Evolutionary conservation across 345 rosid genomes (phyloP), one percentile per base, ranked within the genome.

Genomic region (Moringa oleifera): DNA sequence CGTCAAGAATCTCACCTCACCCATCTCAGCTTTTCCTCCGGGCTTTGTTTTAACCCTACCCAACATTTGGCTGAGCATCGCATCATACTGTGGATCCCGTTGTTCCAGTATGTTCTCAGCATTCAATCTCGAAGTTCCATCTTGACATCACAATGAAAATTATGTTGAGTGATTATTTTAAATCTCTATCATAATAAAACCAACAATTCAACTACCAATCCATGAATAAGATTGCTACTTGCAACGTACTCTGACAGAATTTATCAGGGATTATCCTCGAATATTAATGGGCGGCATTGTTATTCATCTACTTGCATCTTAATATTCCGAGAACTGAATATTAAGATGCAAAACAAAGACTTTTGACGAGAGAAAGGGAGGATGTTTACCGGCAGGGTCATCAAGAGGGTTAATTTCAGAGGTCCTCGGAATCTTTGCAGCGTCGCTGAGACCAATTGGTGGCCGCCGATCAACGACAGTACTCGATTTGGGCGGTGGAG

Each of bases 1-100:
- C 12, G 19, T 28, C 7, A 51, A 62, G 46, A 25, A 58, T 65
- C 91, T 79, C 52, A 91, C 99, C 91, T 91, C 97, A 20, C 95
- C 96, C 81, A 81, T 94, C 83, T 88, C 91, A 33, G 66, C 86
- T 74, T 80, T 82, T 33, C 97, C 96, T 62, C 95, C 99, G 17
- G 93, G 83, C 74, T 81, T 94, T 23, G 97, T 53, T 67, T 23
- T 75, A 36, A 94, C 79, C 73, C 97, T 83, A 57, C 99, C 99
- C 49, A 80, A 87, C 96, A 94, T 88, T 77, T 88, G 93, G 59
- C 59, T 78, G 62, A 94, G 85, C 99, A 94, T 87, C 20, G 80
- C 83, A 74, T 94, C 91, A 51, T 68, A 94, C 59, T 84, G 67
- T 0, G 87, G 81, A 78, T 94, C 89, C 51, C 78, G 67, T 58